These are phyloP conservation scores for Ramaria rubella DNA, from an alignment of 768 basidiomycete species.

Conservation along the genomic window DNA sequence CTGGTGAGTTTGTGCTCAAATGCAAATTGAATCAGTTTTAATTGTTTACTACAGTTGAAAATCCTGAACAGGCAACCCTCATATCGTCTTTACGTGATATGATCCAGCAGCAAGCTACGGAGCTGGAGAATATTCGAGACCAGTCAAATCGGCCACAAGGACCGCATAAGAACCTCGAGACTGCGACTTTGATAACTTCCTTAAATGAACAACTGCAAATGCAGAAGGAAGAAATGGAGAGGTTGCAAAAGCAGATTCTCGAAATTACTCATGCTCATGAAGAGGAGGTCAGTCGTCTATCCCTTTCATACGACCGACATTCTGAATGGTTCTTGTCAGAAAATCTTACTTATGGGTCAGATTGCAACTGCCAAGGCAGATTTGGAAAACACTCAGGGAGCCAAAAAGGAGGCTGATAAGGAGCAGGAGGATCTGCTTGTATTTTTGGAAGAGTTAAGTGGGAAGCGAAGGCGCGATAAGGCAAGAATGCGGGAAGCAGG, in stretches of 20 bases:
- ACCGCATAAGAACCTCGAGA: slow-evolving; percentile 66
- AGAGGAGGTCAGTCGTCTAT: slow-evolving; percentile 32
- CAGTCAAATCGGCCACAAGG: slow-evolving; percentile 3
- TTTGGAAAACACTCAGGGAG: slow-evolving; percentile 49
- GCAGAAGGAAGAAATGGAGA: slow-evolving; percentile 76
- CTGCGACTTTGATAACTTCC: slow-evolving; percentile 73
- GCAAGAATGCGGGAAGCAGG: slow-evolving; percentile 62
- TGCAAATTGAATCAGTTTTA: neutral
- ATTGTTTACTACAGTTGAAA: slow-evolving; percentile 42
- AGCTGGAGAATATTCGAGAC: slow-evolving; percentile 60
- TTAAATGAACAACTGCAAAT: slow-evolving; percentile 76
- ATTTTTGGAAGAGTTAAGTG: slow-evolving; percentile 83
- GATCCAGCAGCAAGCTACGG: slow-evolving; percentile 70
- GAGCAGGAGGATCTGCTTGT: slow-evolving; percentile 96
- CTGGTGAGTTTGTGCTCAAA: slow-evolving; percentile 37
- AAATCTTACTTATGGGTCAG: slow-evolving; percentile 40
- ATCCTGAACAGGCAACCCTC: slow-evolving; percentile 72
- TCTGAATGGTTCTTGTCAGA: slow-evolving; percentile 25
- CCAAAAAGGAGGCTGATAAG: slow-evolving; percentile 80
- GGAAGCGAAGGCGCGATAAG: slow-evolving; percentile 84
- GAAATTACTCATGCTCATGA: slow-evolving; percentile 26
- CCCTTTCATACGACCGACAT: neutral
- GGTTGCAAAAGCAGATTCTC: slow-evolving; percentile 54
- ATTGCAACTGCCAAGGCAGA: slow-evolving; percentile 40
- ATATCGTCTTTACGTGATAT: slow-evolving; percentile 80